A percentile compares a stretch with the other conserved stretches of the same genome.
These are phyloP conservation scores for Cyberlindnera mrakii DNA, from an alignment of 805 yeast species.

Conservation along the genomic window DNA sequence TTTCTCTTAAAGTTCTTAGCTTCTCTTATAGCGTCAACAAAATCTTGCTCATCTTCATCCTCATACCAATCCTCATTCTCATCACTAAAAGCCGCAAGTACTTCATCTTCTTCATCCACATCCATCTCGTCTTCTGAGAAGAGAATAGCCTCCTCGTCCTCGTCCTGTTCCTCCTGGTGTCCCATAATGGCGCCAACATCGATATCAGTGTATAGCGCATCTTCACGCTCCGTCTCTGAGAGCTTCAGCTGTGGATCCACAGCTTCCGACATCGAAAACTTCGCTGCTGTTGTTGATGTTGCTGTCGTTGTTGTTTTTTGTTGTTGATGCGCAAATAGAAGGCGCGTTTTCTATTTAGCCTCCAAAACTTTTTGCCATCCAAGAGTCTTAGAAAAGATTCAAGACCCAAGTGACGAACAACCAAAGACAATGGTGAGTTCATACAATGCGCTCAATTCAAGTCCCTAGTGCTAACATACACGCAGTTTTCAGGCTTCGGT, in stretches of 20 bases:
- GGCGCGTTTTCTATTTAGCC: not conserved
- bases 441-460: not conserved
- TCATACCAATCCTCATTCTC: constrained; percentile 31
- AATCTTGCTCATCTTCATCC: constrained; percentile 37
- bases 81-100: constrained; percentile 31
- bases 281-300: not conserved
- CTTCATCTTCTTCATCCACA: constrained; percentile 18
- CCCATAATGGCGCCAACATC: constrained; percentile 26
- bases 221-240: constrained; percentile 1
- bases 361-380: not conserved
- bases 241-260: constrained; percentile 8
- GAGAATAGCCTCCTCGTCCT: not conserved
- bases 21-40: constrained; percentile 59
- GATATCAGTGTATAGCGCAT: constrained; percentile 21
- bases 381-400: no score
- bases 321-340: not conserved
- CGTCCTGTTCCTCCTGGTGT: constrained; percentile 13
- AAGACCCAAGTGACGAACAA: no score
- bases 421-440: not conserved
- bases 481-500: constrained; percentile 32
- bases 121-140: constrained; percentile 11
- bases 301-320: not conserved
- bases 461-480: not conserved
- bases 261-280: constrained; percentile 1
- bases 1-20: constrained; percentile 59